Base-by-base conservation (phyloP, 1,139 yeast genomes). In the Pichiaceae sp. region DNA sequence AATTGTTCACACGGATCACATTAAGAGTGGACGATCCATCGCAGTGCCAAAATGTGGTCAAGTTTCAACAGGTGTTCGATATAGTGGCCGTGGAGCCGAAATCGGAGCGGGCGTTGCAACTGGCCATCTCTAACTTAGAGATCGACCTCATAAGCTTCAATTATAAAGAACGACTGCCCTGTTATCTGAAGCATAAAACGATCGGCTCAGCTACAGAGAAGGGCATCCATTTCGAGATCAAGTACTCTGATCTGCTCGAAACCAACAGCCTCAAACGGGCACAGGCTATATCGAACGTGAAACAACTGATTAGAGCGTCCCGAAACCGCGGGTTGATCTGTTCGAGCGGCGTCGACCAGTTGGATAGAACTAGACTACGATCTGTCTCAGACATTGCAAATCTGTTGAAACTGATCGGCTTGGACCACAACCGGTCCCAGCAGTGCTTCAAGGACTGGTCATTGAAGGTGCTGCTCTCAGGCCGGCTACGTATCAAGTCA, bases 221-320 rank as follows among this genome's bases (percentile, higher is more conserved):
- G 40, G 98, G 98, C 1, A 72, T 87, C 33, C 77, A 77, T 47
- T 73, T 91, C 47, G 98, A 91, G 56, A 70, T 91, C 12, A 70
- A 77, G 38, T 91, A 91, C 56, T 64, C 75, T 14, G 65, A 75
- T 32, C 62, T 79, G 25, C 60, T 74, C 19, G 66, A 71, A 5
- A 59, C 38, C 30, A 37, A 44, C 20, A 42, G 39, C 9, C 31
- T 15, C 9, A 9, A 29, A 2, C 52, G 56, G 38, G 63, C 43
- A 51, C 57, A 52, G 40, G 55, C 32, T 43, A 77, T 89, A 35
- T 68, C 78, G 34, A 89, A 86, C 52, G 75, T 79, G 1, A 68
- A 84, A 36, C 80, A 83, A 50, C 68, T 91, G 16, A 70, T 87
- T n/a, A 64, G 98, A 44, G 86, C 95, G 3, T 72, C 94, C 2